phyloP scores from a whole-genome alignment of 164 flowering plant species.

The Stephania cephalantha region DNA sequence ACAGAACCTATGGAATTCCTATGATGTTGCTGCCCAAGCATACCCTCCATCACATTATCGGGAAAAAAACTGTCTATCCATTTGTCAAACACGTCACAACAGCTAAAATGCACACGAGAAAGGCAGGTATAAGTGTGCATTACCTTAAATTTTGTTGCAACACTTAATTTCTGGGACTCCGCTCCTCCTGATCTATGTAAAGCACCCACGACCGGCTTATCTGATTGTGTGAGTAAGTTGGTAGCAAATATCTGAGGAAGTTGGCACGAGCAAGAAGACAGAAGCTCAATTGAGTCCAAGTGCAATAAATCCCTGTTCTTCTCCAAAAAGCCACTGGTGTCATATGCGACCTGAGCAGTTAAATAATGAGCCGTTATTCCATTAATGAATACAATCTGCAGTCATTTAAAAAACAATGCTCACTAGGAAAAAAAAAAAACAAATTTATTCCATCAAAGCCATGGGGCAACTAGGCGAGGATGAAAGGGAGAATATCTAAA shows the following conservation, averaged over 20 bases:
- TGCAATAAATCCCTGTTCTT: slow-evolving; percentile 93
- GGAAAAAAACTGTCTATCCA: too few species aligned
- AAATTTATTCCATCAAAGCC: neutral
- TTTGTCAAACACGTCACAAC: too few species aligned
- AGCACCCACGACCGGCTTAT: slow-evolving; percentile 71
- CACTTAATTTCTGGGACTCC: slow-evolving; percentile 92
- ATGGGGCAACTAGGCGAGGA: neutral
- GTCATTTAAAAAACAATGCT: neutral
- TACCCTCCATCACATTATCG: too few species aligned
- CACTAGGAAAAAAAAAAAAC: neutral
- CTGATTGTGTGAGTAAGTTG: slow-evolving; percentile 72
- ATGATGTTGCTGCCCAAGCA: too few species aligned
- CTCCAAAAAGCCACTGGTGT: slow-evolving; percentile 90
- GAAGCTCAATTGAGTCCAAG: slow-evolving; percentile 77
- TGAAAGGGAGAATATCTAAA: neutral
- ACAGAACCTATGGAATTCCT: too few species aligned
- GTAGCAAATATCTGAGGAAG: slow-evolving; percentile 95
- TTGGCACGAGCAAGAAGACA: slow-evolving; percentile 70
- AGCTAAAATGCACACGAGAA: too few species aligned
- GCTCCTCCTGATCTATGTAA: slow-evolving; percentile 83
- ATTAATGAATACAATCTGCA: neutral
- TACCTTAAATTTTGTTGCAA: slow-evolving; percentile 96
- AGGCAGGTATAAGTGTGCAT: neutral
- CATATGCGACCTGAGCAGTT: slow-evolving; percentile 70
- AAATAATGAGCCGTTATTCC: slow-evolving; percentile 5